Evolutionary conservation across 176 grass and related monocot genomes (phyloP), one percentile per base, ranked within the genome.

Genomic region (Oryza coarctata): DNA sequence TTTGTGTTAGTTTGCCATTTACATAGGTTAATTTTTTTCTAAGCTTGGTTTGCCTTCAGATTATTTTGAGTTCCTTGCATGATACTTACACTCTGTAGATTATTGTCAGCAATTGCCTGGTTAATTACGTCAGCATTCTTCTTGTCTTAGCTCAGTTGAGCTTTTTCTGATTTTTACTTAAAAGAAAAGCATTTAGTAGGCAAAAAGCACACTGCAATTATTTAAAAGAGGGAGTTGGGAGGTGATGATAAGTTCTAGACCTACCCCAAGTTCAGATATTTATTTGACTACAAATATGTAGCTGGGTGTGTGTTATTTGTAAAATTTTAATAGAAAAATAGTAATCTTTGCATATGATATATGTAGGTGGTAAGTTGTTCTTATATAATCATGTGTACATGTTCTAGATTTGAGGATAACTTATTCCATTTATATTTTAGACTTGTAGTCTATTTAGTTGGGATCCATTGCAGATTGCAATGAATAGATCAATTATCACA

Each of bases 81-180:
- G 28, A 66, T 33, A 1, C 13, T 28, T 36, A 68, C 12, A 55
- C 9, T 15, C 11, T 9, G 0, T 25, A 33, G 3, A 55, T 70
- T 17, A 36, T 69, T 55, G 35, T 26, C 7, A 1, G n/a, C 31
- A 47, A 40, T 58, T 11, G 63, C 20, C 2, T 71, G 25, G 47
- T 41, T 71, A 40, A 36, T 40, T 25, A 71, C 26, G 25, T 20
- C 3, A 30, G 15, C 6, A 15, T 65, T 71, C 50, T 61, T 17
- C 36, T 73, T 86, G 47, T 71, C 47, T 81, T 71, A 17, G 35
- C 27, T 40, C 23, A 29, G 27, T 81, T 52, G 35, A 62, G 50
- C 18, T 71, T 86, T 86, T 27, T n/a, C 63, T 20, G 27, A 68
- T 23, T 31, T 39, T 43, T 33, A 68, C 66, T 86, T 3, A 65